Evolutionary conservation across 2,329 filamentous ascomycete genomes (phyloP).

Genomic region (Calonectria fujianensis): DNA sequence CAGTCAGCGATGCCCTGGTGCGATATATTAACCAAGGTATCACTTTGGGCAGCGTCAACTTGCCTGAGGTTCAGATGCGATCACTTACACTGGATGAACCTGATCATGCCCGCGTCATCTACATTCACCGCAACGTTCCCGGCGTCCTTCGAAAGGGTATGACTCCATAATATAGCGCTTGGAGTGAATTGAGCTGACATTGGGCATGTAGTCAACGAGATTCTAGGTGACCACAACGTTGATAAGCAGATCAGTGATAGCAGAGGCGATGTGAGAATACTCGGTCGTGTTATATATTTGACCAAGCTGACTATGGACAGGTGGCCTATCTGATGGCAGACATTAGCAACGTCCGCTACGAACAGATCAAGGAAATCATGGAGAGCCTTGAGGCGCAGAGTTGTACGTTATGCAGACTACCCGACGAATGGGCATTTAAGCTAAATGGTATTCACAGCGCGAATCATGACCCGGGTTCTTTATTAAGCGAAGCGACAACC

Average conservation of each 20-base stretch:
- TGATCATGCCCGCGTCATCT: constrained; percentile 93
- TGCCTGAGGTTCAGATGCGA: constrained; percentile 95
- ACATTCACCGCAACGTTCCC: constrained; percentile 96
- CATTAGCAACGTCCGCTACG: constrained; percentile 88
- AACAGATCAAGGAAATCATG: constrained; percentile 90
- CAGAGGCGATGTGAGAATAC: constrained; percentile 83
- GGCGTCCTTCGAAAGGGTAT: constrained; percentile 90
- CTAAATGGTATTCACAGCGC: constrained; percentile 58
- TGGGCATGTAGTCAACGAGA: constrained; percentile 84
- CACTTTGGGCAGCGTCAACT: constrained; percentile 93
- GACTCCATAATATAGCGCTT: background rate
- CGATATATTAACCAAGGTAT: constrained; percentile 97
- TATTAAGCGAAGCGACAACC: constrained; percentile 58
- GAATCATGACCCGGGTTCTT: constrained; percentile 68
- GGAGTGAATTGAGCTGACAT: constrained; percentile 23
- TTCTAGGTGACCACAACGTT: constrained; percentile 96
- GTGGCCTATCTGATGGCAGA: constrained; percentile 98
- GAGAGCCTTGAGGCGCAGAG: constrained; percentile 87
- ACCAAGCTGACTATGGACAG: constrained; percentile 58
- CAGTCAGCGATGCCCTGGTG: constrained; percentile 88
- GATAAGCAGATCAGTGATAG: constrained; percentile 99
- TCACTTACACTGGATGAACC: constrained; percentile 93
- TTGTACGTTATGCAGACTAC: constrained; percentile 73
- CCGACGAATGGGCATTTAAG: background rate
- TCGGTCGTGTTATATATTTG: background rate